These are phyloP conservation scores for Psophocarpus tetragonolobus DNA, from an alignment of 306 rosid genomes.

Conservation along the genomic window DNA sequence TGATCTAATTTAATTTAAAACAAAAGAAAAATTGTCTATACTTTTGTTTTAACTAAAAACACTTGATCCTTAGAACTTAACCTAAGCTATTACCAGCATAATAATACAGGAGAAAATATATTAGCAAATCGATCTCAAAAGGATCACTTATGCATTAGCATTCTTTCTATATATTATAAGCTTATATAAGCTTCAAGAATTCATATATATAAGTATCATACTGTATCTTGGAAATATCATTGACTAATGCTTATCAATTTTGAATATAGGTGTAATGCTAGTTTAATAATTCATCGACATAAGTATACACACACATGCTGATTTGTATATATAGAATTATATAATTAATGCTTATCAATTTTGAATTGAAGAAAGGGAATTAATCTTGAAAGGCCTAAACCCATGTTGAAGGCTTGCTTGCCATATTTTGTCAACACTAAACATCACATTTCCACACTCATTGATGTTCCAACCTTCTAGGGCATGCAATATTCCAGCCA, in stretches of 20 bases:
- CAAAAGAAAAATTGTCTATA: too few relatives aligned
- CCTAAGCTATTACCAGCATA: neutral
- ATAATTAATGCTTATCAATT: neutral
- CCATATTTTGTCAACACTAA: slow-evolving; percentile 59
- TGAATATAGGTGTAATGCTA: too few relatives aligned
- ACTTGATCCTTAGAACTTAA: too few relatives aligned
- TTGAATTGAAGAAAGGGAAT: neutral
- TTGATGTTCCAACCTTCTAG: slow-evolving; percentile 66
- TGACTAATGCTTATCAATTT: too few relatives aligned
- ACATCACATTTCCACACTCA: slow-evolving; percentile 57
- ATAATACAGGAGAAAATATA: neutral
- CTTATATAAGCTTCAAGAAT: too few relatives aligned
- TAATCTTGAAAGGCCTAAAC: slow-evolving; percentile 56
- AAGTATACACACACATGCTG: neutral
- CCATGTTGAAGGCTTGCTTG: slow-evolving; percentile 66
- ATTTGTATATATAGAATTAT: neutral
- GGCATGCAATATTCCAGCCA: slow-evolving; percentile 73
- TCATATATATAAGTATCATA: neutral
- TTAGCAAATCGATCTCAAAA: neutral
- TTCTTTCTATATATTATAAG: too few relatives aligned
- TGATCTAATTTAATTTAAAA: too few relatives aligned
- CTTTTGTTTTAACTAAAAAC: too few relatives aligned
- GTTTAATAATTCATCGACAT: neutral
- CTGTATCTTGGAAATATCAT: neutral
- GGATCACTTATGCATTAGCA: neutral